A percentile compares a stretch with the other conserved stretches of the same genome.
These are phyloP conservation scores for Colletotrichum liaoningense DNA, from an alignment of 2,329 filamentous ascomycete species.

Conservation along the genomic window DNA sequence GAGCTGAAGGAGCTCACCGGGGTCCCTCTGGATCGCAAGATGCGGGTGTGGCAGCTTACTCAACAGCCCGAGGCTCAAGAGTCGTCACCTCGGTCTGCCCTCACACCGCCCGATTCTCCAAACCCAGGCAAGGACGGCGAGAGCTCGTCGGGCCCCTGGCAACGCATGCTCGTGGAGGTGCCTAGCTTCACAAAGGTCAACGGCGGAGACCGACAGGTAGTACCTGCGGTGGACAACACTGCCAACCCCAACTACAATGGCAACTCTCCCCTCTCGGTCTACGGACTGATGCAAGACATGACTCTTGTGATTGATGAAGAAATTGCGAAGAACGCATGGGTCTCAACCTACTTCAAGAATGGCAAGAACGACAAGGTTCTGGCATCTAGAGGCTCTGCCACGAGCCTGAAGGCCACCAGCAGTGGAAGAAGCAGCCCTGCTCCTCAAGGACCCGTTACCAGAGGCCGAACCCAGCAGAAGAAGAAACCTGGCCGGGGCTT, in stretches of 20 bases:
- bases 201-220: slow-evolving; percentile 28
- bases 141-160: slow-evolving; percentile 47
- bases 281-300: slow-evolving; percentile 78
- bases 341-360: slow-evolving; percentile 59
- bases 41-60: slow-evolving; percentile 79
- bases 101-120: slow-evolving; percentile 56
- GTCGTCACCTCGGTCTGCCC: slow-evolving; percentile 49
- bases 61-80: slow-evolving; percentile 49
- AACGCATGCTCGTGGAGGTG: slow-evolving; percentile 56
- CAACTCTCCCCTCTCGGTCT: slow-evolving; percentile 70
- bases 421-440: slow-evolving; percentile 79
- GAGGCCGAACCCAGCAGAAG: slow-evolving; percentile 77
- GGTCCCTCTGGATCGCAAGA: slow-evolving; percentile 77
- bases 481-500: slow-evolving; percentile 76
- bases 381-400: slow-evolving; percentile 47
- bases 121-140: slow-evolving; percentile 43
- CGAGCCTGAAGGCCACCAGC: slow-evolving; percentile 54
- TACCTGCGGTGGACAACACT: slow-evolving; percentile 70
- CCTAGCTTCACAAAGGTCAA: slow-evolving; percentile 61
- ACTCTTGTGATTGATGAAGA: slow-evolving; percentile 88
- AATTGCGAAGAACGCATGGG: slow-evolving; percentile 67
- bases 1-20: slow-evolving; percentile 76
- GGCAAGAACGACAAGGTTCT: slow-evolving; percentile 48
- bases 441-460: slow-evolving; percentile 70
- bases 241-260: slow-evolving; percentile 83